Base-by-base conservation (phyloP, 495 filamentous ascomycete genomes). In the Penicillium paradoxum region DNA sequence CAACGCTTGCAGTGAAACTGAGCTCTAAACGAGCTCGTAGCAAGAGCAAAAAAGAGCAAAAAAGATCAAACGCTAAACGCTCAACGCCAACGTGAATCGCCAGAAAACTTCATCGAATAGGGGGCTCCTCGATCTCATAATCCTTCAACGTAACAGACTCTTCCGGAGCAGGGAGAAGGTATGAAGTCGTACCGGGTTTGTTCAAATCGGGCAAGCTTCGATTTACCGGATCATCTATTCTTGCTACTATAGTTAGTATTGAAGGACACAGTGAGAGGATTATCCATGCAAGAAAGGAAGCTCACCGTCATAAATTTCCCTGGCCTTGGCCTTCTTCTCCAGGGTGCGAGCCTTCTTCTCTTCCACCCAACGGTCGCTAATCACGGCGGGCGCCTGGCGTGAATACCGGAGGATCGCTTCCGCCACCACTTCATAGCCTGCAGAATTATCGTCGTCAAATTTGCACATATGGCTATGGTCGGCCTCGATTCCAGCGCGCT, bases 381-480 rank as follows among this genome's bases (percentile, higher is more conserved):
- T 82, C 10, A 75, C 73, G 1, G 70, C 56, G 1, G 82, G 81
- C 1, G 83, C 83, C 40, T 83, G 77, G 4, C 73, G 65, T 1
- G 82, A 80, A 74, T 88, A 95, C 17, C 87, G 79, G 34, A 82
- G 75, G 11, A 95, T 71, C 0, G 85, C 84, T 29, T 85, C 87
- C 1, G 84, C 83, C 13, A 95, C 77, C 15, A 84, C 83, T 38
- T 83, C 78, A 57, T 85, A 95, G 1, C 90, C 90, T 0, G 89
- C 84, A 0, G 89, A 77, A 50, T 75, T 81, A 18, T 82, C 79
- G 56, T 81, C 83, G 27, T 87, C 84, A 55, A 93, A 95, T 60
- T 90, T 93, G 74, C 84, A 90, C 88, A 95, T 93, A 32, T 81
- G 77, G n/a, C 84, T 86, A 64, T 95, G 90, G n/a, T 82, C 85